Evolutionary conservation across 192 early-diverging fungal species (phyloP), one percentile per base, ranked within the genome.

Genomic region (Funneliformis mosseae): DNA sequence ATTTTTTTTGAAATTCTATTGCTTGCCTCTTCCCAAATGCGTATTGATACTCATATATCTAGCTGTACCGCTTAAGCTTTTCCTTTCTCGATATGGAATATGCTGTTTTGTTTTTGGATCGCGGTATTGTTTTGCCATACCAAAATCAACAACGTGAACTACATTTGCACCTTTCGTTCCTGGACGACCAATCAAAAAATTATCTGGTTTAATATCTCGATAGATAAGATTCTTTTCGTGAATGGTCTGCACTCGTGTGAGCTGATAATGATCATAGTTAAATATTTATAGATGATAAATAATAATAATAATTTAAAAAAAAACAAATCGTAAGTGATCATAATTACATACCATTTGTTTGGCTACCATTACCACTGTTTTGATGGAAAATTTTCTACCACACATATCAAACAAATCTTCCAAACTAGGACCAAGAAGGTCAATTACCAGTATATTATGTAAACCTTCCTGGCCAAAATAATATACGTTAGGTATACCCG

Each of bases 1-100:
- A 33, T 33, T 2, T 33, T 33, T 33, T 2, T 33, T 33, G 33
- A 61, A 77, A 76, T 25, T 45, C 33, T 38, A 72, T 33, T 72
- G 60, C 68, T 75, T 83, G 93, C 94, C 94, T 88, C 97, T 87
- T 28, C 97, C 97, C 38, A 98, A 88, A 84, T 99, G 97, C 25
- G 97, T 99, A 87, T 99, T 96, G 83, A 98, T 98, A 83, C 93
- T 94, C 96, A 98, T 98, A 86, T 99, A 99, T 66, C 97, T 93
- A 14, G 97, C 97, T 25, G 97, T 99, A 61, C 97, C 97, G 62
- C 93, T 94, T 42, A 99, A 86, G 82, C 90, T 93, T 88, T 97
- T 98, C 76, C 96, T 92, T 88, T 99, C 97, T 45, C 96, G 90
- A 87, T 96, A 99, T 60, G 97, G 97, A 83, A 99, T 99, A 89